Percentiles rank a stretch among this genome's conserved stretches.
Conservation (phyloP, 2,329 filamentous ascomycete genomes). For the Colletotrichum sp. region DNA sequence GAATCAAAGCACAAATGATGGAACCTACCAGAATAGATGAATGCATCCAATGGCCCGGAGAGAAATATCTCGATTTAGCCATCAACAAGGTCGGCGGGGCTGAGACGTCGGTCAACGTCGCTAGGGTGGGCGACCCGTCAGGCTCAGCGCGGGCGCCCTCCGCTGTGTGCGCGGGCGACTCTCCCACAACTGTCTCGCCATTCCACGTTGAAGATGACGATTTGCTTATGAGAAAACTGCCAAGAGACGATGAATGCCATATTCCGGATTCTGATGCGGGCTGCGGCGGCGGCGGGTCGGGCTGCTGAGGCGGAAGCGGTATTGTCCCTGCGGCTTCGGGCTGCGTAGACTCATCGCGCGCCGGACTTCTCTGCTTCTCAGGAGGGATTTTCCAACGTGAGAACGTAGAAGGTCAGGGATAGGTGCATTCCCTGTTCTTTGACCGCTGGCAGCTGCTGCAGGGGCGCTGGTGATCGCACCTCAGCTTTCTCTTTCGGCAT, state of each 20-base stretch:
- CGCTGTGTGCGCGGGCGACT: neutral
- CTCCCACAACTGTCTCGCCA: neutral
- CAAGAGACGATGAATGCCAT: neutral
- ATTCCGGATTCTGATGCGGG: neutral
- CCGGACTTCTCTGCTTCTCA: neutral
- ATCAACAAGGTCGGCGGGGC: neutral
- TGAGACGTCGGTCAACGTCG: neutral
- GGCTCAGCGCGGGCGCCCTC: neutral
- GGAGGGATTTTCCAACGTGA: slow-evolving; percentile 26
- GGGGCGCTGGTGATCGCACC: slow-evolving; percentile 62
- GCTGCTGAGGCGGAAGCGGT: neutral
- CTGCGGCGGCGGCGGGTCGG: neutral
- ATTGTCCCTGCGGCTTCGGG: neutral
- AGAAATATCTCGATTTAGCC: neutral
- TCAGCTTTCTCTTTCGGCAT: slow-evolving; percentile 65
- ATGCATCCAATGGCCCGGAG: neutral
- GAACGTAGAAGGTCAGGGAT: slow-evolving; percentile 34
- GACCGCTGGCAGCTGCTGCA: slow-evolving; percentile 64
- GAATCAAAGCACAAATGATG: neutral
- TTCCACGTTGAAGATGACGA: neutral
- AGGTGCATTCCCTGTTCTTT: slow-evolving; percentile 59
- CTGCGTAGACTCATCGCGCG: neutral
- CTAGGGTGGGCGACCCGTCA: neutral
- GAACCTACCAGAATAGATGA: slow-evolving; percentile 19
- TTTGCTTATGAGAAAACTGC: neutral